Conservation (phyloP, 495 filamentous ascomycete genomes). For the Daldinia childiae region DNA sequence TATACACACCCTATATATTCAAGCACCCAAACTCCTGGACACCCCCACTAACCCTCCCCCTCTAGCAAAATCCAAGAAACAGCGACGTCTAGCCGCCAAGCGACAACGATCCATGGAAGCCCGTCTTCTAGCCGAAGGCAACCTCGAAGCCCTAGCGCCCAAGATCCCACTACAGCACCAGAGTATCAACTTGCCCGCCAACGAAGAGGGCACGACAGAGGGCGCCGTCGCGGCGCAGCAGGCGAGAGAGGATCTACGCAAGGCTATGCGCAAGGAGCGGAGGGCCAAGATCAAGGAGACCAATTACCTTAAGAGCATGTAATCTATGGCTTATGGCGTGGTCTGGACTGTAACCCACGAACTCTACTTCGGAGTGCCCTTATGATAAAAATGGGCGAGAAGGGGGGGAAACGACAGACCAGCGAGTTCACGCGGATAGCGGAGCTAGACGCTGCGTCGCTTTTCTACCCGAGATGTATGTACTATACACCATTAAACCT, state of each 20-base stretch:
- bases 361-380: not conserved
- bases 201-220: constrained; percentile 65
- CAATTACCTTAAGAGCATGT: constrained; percentile 91
- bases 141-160: constrained; percentile 70
- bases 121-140: constrained; percentile 69
- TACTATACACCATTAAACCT: constrained; percentile 25
- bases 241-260: constrained; percentile 71
- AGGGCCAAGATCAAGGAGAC: constrained; percentile 85
- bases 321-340: constrained; percentile 34
- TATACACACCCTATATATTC: not conserved
- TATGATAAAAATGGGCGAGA: not conserved
- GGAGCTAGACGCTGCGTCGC: constrained; percentile 1
- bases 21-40: not conserved
- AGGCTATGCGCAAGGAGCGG: constrained; percentile 75
- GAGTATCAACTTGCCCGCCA: constrained; percentile 78
- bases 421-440: not conserved
- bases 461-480: constrained; percentile 24
- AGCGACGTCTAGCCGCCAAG: constrained; percentile 73
- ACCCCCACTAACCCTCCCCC: constrained; percentile 15
- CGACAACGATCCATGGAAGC: constrained; percentile 70
- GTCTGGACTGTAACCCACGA: not conserved
- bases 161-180: constrained; percentile 87
- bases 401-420: not conserved
- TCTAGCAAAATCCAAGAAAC: constrained; percentile 81
- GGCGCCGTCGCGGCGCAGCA: constrained; percentile 66